Evolutionary conservation across 768 basidiomycete genomes (phyloP).

Genomic region (Mrakia gelida): DNA sequence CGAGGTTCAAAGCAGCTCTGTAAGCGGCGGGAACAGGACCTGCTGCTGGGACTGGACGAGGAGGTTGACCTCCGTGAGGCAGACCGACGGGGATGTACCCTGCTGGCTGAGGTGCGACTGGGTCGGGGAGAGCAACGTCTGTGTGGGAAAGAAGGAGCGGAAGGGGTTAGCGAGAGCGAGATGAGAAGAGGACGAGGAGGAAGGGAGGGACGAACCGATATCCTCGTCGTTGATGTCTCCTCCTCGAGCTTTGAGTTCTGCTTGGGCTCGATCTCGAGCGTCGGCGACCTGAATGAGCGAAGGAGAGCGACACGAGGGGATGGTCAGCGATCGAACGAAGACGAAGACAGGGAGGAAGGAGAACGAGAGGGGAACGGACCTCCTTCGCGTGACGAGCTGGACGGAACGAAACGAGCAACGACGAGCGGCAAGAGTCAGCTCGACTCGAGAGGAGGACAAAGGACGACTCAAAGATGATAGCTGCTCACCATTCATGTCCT

Average conservation of each 20-base stretch:
- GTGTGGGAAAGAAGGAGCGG: not conserved
- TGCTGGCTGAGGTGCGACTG: not conserved
- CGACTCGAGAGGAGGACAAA: not conserved
- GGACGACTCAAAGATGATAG: slow-evolving; percentile 34
- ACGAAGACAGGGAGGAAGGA: not conserved
- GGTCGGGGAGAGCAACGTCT: not conserved
- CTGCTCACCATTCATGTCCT: slow-evolving; percentile 68
- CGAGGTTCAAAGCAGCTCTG: not conserved
- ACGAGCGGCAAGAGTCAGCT: not conserved
- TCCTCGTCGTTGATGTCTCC: slow-evolving; percentile 10
- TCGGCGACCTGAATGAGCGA: not conserved
- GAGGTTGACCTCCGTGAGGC: not conserved
- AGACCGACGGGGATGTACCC: not conserved
- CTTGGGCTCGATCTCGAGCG: slow-evolving; percentile 19
- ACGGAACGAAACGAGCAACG: not conserved
- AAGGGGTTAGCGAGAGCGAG: not conserved
- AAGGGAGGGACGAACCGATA: not conserved
- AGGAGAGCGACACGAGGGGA: not conserved
- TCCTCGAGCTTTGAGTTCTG: slow-evolving; percentile 5
- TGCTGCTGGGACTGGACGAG: not conserved
- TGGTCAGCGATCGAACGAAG: not conserved
- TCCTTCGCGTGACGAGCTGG: slow-evolving; percentile 28
- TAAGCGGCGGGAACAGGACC: not conserved
- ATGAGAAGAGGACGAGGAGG: not conserved
- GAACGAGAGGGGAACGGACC: not conserved